Percentiles rank a stretch among this genome's conserved stretches.
Evolutionary conservation across 2,329 filamentous ascomycete species (phyloP).

Genomic region (Xylariomycetidae sp.): DNA sequence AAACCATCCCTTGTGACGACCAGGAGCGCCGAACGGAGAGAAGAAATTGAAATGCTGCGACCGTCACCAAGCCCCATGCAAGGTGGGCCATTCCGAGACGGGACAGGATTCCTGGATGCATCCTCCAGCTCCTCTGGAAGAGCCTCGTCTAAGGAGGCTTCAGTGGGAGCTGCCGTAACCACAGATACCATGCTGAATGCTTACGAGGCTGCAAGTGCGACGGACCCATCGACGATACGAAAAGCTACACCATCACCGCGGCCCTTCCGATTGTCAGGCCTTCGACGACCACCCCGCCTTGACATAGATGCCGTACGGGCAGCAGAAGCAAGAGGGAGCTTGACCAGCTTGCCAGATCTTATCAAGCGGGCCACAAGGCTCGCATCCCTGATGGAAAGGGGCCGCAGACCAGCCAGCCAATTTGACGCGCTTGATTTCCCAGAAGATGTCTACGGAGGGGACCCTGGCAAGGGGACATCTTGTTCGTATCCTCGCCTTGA

Average conservation of each 20-base stretch:
- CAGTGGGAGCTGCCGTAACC: constrained; percentile 27
- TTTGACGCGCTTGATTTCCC: constrained; percentile 51
- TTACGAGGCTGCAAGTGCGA: constrained; percentile 44
- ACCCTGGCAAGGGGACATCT: constrained; percentile 35
- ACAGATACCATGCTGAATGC: constrained; percentile 46
- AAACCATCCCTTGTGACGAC: constrained; percentile 53
- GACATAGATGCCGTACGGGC: constrained; percentile 78
- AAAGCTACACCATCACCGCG: constrained; percentile 24
- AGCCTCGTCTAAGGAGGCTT: constrained; percentile 23
- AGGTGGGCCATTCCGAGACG: constrained; percentile 33
- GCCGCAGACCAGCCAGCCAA: constrained; percentile 59
- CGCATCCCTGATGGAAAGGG: constrained; percentile 82
- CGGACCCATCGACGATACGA: constrained; percentile 31
- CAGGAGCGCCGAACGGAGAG: constrained; percentile 25
- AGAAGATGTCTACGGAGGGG: constrained; percentile 35
- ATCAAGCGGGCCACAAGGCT: constrained; percentile 84
- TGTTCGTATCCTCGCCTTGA: constrained; percentile 26
- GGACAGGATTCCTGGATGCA: constrained; percentile 42
- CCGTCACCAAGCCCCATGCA: constrained; percentile 35
- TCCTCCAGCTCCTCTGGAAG: constrained; percentile 44
- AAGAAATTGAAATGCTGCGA: constrained; percentile 21
- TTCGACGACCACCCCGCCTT: constrained; percentile 65
- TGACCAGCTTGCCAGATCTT: constrained; percentile 88
- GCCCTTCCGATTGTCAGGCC: constrained; percentile 46
- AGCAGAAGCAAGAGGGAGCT: constrained; percentile 78